Conservation (phyloP, 2,329 filamentous ascomycete genomes). For the Colletotrichum orchidophilum region DNA sequence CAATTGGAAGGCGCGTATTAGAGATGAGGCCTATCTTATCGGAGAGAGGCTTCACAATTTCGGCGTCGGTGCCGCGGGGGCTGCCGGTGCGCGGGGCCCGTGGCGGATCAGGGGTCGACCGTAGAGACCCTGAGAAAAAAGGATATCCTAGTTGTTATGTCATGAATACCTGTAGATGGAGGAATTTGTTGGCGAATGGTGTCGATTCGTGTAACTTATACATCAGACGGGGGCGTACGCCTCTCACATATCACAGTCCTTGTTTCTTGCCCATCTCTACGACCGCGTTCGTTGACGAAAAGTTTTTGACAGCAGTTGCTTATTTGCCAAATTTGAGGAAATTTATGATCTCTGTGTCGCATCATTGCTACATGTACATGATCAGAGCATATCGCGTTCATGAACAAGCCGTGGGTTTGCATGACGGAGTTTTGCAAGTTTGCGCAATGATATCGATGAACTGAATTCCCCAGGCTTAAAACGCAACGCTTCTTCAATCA, state of each 20-base stretch:
- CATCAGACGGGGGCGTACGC: no score
- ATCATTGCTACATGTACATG: neutral
- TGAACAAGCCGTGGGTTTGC: neutral
- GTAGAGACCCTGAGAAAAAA: slow-evolving; percentile 27
- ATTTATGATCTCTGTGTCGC: neutral
- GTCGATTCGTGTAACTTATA: slow-evolving; percentile 8
- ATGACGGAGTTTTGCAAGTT: neutral
- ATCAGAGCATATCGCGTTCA: neutral
- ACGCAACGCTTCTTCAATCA: neutral
- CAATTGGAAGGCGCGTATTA: slow-evolving; percentile 81
- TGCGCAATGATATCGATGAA: neutral
- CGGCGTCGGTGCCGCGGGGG: slow-evolving; percentile 59
- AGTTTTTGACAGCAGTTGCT: neutral
- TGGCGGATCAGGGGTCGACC: slow-evolving; percentile 49
- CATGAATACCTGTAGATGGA: neutral
- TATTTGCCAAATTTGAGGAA: no score
- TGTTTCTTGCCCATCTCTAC: neutral
- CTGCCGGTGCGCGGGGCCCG: slow-evolving; percentile 44
- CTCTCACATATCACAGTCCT: neutral
- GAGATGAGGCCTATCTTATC: slow-evolving; percentile 96
- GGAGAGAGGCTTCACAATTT: slow-evolving; percentile 97
- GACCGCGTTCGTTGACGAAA: neutral
- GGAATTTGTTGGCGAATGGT: neutral
- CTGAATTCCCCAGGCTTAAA: neutral
- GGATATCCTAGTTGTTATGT: neutral